phyloP scores from a whole-genome alignment of 192 early-diverging fungal genomes.

The Rhizophagus prolifer region DNA sequence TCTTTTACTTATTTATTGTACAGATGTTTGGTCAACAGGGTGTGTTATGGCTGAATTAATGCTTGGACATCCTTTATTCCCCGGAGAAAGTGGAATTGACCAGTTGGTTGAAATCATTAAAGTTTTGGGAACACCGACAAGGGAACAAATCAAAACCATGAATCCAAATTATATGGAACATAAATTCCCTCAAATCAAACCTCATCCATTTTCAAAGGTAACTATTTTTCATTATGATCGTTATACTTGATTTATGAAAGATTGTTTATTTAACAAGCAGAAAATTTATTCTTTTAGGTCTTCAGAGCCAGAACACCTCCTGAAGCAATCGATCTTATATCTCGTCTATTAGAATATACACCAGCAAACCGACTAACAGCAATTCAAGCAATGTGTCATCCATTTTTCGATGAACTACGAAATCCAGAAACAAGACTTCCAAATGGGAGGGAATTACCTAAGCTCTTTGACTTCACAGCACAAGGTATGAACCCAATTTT shows the following conservation, averaged over 20 bases:
- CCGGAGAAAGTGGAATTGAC: slow-evolving; percentile 96
- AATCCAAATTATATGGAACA: slow-evolving; percentile 98
- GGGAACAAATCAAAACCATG: slow-evolving; percentile 96
- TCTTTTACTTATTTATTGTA: not conserved
- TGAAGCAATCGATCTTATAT: slow-evolving; percentile 87
- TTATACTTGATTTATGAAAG: not conserved
- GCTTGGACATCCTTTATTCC: slow-evolving; percentile 90
- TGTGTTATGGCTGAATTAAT: slow-evolving; percentile 98
- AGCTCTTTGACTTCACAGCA: slow-evolving; percentile 87
- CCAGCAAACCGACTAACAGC: slow-evolving; percentile 79
- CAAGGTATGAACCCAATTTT: slow-evolving; percentile 45
- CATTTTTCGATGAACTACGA: slow-evolving; percentile 98
- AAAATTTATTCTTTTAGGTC: slow-evolving; percentile 47
- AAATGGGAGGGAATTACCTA: slow-evolving; percentile 81
- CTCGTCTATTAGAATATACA: slow-evolving; percentile 87
- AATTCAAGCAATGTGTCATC: slow-evolving; percentile 88
- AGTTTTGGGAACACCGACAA: slow-evolving; percentile 92
- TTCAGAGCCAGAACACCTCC: slow-evolving; percentile 82
- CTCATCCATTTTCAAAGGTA: slow-evolving; percentile 86
- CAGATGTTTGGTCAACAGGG: slow-evolving; percentile 92
- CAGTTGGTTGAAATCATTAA: slow-evolving; percentile 99
- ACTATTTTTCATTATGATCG: not conserved
- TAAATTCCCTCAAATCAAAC: slow-evolving; percentile 97
- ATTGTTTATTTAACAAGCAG: not conserved
- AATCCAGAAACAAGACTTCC: slow-evolving; percentile 77